These are phyloP conservation scores for Antitrichia curtipendula DNA, from an alignment of 225 moss, liverwort and hornwort genomes.

Conservation along the genomic window DNA sequence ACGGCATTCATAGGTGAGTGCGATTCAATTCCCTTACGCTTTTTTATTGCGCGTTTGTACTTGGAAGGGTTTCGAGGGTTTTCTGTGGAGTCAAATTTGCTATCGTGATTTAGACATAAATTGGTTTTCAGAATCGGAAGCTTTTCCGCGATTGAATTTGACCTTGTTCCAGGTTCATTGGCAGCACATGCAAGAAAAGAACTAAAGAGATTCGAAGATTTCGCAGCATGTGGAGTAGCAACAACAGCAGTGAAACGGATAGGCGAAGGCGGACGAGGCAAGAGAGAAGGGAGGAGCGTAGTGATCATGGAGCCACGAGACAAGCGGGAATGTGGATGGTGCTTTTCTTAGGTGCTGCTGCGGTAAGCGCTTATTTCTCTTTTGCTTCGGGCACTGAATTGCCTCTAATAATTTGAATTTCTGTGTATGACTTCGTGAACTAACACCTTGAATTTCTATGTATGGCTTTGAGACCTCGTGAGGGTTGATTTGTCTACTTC, in stretches of 20 bases:
- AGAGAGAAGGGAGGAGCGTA: background rate
- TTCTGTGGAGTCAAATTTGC: background rate
- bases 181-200: background rate
- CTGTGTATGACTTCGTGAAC: background rate
- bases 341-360: constrained; percentile 42
- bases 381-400: background rate
- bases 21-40: background rate
- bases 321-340: constrained; percentile 42
- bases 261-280: constrained; percentile 4
- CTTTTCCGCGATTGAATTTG: background rate
- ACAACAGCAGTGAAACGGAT: constrained; percentile 1
- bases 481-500: background rate
- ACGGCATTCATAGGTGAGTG: background rate
- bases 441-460: background rate
- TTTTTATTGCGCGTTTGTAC: background rate
- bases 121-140: background rate
- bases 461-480: background rate
- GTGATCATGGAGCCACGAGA: background rate
- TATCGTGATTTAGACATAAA: background rate
- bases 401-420: background rate
- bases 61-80: background rate
- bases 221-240: constrained; percentile 27
- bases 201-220: background rate
- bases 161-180: background rate
- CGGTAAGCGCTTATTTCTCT: constrained; percentile 12